Percentiles rank a stretch among this genome's conserved stretches.
Conservation (phyloP, 768 basidiomycete species). For the Lactarius deliciosus region DNA sequence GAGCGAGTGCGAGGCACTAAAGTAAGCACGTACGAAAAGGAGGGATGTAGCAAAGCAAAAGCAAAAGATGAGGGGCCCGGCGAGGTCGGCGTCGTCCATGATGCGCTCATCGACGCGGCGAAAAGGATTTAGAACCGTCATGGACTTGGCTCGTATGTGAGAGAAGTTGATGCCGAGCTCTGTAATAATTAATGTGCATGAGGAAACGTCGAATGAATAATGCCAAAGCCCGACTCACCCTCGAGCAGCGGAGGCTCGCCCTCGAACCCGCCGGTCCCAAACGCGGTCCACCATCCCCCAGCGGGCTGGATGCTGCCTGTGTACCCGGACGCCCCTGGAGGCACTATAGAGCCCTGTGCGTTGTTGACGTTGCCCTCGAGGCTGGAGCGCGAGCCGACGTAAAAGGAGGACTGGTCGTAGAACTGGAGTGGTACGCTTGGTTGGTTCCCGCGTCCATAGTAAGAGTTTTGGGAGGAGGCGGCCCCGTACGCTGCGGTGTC, state of each 20-base stretch:
- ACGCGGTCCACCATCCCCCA: constrained; percentile 93
- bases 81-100: constrained; percentile 99
- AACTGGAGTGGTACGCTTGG: constrained; percentile 68
- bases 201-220: constrained; percentile 1
- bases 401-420: constrained; percentile 65
- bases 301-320: constrained; percentile 71
- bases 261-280: constrained; percentile 93
- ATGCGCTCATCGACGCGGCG: constrained; percentile 82
- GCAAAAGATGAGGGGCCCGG: constrained; percentile 92
- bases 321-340: constrained; percentile 50
- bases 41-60: constrained; percentile 94
- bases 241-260: constrained; percentile 94
- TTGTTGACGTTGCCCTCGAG: constrained; percentile 61
- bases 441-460: constrained; percentile 50
- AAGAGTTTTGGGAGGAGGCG: constrained; percentile 58
- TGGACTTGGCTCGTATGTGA: constrained; percentile 90
- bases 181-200: constrained; percentile 36
- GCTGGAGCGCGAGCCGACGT: constrained; percentile 71
- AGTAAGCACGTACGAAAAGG: constrained; percentile 69
- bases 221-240: constrained; percentile 51
- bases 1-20: neutral
- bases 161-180: constrained; percentile 98
- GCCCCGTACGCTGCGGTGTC: constrained; percentile 60
- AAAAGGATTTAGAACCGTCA: constrained; percentile 94
- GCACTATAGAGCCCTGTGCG: constrained; percentile 53